phyloP scores from a whole-genome alignment of 345 rosid genomes.

The Carallia pectinifolia region DNA sequence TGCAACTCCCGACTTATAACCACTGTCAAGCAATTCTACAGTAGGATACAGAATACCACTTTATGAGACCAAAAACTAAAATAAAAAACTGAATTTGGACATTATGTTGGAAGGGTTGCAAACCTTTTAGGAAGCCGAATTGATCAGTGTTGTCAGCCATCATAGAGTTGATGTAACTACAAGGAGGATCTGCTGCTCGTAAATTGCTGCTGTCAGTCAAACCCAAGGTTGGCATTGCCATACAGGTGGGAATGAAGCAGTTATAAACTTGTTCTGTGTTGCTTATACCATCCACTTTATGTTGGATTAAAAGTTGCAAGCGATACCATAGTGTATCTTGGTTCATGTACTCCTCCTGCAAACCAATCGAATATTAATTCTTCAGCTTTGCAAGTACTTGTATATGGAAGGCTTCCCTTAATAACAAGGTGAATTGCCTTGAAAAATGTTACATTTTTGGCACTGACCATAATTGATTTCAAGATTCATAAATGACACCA shows the following conservation, averaged over 20 bases:
- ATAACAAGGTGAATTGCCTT: no score
- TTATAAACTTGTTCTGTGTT: conserved; percentile 1
- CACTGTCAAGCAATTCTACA: conserved; percentile 7
- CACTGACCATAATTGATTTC: neutral
- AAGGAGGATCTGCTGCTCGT: conserved; percentile 1
- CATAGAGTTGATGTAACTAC: neutral
- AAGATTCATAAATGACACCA: neutral
- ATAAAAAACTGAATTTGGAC: neutral
- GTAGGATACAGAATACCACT: no score
- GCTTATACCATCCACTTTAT: conserved; percentile 1
- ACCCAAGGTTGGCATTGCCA: conserved; percentile 7
- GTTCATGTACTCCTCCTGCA: conserved; percentile 31
- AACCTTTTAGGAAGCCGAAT: conserved; percentile 14
- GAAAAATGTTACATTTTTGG: neutral
- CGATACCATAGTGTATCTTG: conserved; percentile 12
- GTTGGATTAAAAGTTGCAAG: conserved; percentile 19
- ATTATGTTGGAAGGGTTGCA: neutral
- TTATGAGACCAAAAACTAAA: no score
- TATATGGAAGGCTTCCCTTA: neutral
- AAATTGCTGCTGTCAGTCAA: neutral
- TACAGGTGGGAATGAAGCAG: neutral
- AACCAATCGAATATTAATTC: conserved; percentile 2
- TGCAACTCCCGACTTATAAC: conserved; percentile 6
- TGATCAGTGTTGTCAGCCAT: conserved; percentile 2
- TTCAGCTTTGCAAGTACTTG: neutral